A percentile compares a stretch with the other conserved stretches of the same genome.
These are phyloP conservation scores for Cyathus pygmaeus DNA, from an alignment of 1,284 basidiomycete genomes.

Conservation along the genomic window DNA sequence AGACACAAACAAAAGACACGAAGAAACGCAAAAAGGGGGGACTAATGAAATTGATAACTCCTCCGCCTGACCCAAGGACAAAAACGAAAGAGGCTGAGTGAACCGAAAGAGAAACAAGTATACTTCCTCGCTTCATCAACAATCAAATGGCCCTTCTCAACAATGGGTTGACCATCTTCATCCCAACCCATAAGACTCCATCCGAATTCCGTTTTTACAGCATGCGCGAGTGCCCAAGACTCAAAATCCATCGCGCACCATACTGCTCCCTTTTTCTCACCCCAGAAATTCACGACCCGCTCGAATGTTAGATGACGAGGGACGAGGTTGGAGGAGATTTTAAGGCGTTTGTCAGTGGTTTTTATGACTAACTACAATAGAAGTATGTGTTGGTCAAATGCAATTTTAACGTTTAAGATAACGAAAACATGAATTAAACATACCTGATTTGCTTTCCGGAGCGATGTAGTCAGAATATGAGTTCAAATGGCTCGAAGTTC, in stretches of 20 bases:
- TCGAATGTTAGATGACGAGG: constrained; percentile 72
- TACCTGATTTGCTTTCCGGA: too few relatives aligned
- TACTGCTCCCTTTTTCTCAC: constrained; percentile 64
- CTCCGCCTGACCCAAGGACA: too few relatives aligned
- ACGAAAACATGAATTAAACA: too few relatives aligned
- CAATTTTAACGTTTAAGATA: too few relatives aligned
- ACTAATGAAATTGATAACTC: too few relatives aligned
- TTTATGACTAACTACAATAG: constrained; percentile 62
- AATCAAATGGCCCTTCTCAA: constrained; percentile 68
- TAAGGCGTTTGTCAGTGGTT: constrained; percentile 81
- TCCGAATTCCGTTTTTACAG: constrained; percentile 79
- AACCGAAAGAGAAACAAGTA: too few relatives aligned
- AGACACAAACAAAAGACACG: too few relatives aligned
- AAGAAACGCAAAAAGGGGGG: too few relatives aligned
- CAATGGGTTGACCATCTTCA: constrained; percentile 55
- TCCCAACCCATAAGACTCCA: constrained; percentile 71
- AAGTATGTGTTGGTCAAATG: not conserved
- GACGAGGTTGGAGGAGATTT: constrained; percentile 62
- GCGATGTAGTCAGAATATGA: too few relatives aligned
- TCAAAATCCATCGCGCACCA: constrained; percentile 86
- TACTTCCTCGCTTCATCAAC: constrained; percentile 70
- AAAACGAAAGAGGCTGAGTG: too few relatives aligned
- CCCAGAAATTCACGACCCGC: constrained; percentile 70
- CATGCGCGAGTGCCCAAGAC: constrained; percentile 80
- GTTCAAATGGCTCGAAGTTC: constrained; percentile 65